phyloP scores from a whole-genome alignment of 2,329 filamentous ascomycete species.

The Talaromyces islandicus region DNA sequence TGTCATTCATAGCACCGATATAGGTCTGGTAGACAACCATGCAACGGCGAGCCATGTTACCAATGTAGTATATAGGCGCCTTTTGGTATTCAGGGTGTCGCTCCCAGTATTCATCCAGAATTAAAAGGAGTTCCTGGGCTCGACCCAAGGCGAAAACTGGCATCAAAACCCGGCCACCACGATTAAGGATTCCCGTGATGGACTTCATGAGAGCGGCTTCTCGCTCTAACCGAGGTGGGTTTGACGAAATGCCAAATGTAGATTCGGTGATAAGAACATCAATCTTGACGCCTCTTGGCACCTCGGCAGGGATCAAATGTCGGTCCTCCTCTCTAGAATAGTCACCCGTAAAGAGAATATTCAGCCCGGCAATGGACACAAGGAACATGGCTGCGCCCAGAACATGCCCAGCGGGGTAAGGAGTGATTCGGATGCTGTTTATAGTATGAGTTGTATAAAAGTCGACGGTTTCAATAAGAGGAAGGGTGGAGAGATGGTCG shows the following conservation, averaged over 20 bases:
- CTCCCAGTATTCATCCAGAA: slow-evolving; percentile 94
- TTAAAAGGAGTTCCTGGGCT: slow-evolving; percentile 88
- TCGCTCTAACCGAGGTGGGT: slow-evolving; percentile 82
- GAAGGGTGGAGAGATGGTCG: slow-evolving; percentile 89
- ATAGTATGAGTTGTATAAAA: slow-evolving; percentile 98
- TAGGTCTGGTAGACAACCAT: slow-evolving; percentile 99
- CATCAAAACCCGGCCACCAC: slow-evolving; percentile 86
- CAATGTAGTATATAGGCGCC: slow-evolving; percentile 94
- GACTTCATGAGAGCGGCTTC: slow-evolving; percentile 94
- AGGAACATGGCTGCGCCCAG: slow-evolving; percentile 97
- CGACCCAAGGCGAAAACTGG: slow-evolving; percentile 92
- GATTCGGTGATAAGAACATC: slow-evolving; percentile 97
- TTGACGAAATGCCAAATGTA: slow-evolving; percentile 91
- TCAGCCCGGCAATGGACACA: slow-evolving; percentile 92
- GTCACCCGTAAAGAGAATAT: slow-evolving; percentile 95
- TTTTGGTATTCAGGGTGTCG: slow-evolving; percentile 84
- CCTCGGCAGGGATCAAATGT: slow-evolving; percentile 88
- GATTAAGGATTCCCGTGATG: slow-evolving; percentile 83
- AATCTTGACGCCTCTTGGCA: slow-evolving; percentile 82
- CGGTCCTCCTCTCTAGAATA: slow-evolving; percentile 94
- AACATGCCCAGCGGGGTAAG: slow-evolving; percentile 96
- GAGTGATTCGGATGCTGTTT: slow-evolving; percentile 91
- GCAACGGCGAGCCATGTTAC: slow-evolving; percentile 88
- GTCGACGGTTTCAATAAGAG: slow-evolving; percentile 93
- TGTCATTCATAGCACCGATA: slow-evolving; percentile 97